These are phyloP conservation scores for Kwoniella sp. DNA, from an alignment of 768 basidiomycete species.

Conservation along the genomic window DNA sequence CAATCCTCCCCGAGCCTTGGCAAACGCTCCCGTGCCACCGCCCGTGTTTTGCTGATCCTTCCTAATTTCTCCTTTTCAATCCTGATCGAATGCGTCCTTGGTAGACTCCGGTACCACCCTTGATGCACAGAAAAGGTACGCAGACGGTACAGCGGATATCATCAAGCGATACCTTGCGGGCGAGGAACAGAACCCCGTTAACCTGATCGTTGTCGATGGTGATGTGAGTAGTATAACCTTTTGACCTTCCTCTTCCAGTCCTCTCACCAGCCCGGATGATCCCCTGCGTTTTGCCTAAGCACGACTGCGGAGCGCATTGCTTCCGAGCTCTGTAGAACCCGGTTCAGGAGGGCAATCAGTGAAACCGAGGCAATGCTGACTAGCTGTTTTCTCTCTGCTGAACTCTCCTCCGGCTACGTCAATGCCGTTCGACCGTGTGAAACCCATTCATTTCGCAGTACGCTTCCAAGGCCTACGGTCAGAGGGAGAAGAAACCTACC, in stretches of 20 bases:
- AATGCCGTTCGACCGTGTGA: neutral
- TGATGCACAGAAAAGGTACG: conserved; percentile 86
- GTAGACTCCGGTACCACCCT: conserved; percentile 80
- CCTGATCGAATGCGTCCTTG: neutral
- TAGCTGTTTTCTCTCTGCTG: too few species aligned
- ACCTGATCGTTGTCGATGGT: conserved; percentile 77
- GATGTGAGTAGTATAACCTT: conserved; percentile 56
- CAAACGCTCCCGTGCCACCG: too few species aligned
- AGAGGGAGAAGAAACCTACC: conserved; percentile 33
- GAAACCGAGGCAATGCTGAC: too few species aligned
- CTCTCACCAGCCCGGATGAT: too few species aligned
- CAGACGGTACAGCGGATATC: conserved; percentile 58
- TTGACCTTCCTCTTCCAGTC: too few species aligned
- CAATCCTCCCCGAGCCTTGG: too few species aligned
- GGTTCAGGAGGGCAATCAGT: too few species aligned
- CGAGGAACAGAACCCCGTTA: conserved; percentile 71
- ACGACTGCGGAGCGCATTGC: too few species aligned
- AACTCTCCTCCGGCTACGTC: too few species aligned
- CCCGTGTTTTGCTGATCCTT: too few species aligned
- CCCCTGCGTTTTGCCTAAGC: too few species aligned
- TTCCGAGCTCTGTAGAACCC: too few species aligned
- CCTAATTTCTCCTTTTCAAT: neutral
- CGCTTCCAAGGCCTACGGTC: conserved; percentile 52
- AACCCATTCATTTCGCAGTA: conserved; percentile 23
- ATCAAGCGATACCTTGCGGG: conserved; percentile 48